A percentile compares a stretch with the other conserved stretches of the same genome.
phyloP scores from a whole-genome alignment of 2,329 filamentous ascomycete species.

The Monilinia fructicola region DNA sequence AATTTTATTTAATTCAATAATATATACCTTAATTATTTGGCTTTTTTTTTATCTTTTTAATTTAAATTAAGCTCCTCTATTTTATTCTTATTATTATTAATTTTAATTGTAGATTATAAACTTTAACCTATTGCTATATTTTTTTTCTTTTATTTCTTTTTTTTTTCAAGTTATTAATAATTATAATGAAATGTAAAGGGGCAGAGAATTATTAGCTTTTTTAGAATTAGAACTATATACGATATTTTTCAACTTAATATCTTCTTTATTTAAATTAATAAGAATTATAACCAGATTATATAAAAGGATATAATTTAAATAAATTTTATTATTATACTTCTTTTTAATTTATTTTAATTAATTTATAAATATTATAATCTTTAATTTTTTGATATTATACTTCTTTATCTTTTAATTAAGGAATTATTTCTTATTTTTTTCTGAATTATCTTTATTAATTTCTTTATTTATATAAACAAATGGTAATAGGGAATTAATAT shows the following conservation, averaged over 20 bases:
- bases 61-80: neutral
- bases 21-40: neutral
- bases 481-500: neutral
- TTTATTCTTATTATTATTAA: neutral
- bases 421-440: neutral
- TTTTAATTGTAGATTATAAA: neutral
- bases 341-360: neutral
- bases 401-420: neutral
- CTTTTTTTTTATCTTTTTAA: neutral
- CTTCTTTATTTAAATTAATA: neutral
- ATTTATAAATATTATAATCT: neutral
- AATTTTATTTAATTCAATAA: too few species aligned
- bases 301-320: neutral
- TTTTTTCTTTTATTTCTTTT: neutral
- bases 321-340: neutral
- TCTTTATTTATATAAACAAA: neutral
- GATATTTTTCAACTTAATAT: neutral
- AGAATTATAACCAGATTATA: neutral
- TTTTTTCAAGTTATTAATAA: neutral
- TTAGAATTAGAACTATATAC: too few species aligned
- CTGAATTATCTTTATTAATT: neutral
- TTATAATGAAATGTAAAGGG: too few species aligned
- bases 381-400: neutral
- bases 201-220: too few species aligned
- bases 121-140: neutral